phyloP scores from a whole-genome alignment of 2,329 filamentous ascomycete genomes.

The Ophiostoma novo-ulmi region DNA sequence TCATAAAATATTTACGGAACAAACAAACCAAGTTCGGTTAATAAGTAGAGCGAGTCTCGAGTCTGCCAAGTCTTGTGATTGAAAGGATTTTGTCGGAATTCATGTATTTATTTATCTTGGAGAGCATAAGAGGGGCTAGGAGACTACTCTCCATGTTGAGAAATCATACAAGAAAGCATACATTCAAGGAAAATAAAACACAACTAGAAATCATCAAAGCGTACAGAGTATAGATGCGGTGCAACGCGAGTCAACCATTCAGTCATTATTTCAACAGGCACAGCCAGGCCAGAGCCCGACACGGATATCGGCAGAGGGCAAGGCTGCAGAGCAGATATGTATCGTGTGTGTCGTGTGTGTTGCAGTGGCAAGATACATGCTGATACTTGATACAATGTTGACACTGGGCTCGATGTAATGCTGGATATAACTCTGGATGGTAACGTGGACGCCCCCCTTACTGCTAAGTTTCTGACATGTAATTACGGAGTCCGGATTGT shows the following conservation, averaged over 20 bases:
- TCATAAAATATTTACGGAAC: neutral
- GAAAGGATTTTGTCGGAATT: too few relatives aligned
- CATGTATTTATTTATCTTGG: too few relatives aligned
- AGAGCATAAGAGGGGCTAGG: neutral
- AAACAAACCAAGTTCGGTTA: too few relatives aligned
- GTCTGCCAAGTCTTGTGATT: too few relatives aligned
- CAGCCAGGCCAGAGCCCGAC: neutral
- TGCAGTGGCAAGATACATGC: neutral
- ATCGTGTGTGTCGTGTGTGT: neutral
- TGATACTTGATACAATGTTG: neutral
- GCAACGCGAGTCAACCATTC: neutral
- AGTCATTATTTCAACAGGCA: neutral
- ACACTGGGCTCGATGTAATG: neutral
- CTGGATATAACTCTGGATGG: neutral
- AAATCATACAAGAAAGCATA: neutral
- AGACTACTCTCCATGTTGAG: too few relatives aligned
- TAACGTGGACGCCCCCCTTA: neutral
- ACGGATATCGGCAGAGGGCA: neutral
- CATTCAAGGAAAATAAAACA: neutral
- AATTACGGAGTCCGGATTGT: neutral
- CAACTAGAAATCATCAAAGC: neutral
- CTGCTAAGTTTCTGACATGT: neutral
- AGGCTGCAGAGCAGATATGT: neutral
- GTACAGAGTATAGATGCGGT: neutral
- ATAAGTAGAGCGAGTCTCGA: too few relatives aligned